A percentile compares a stretch with the other conserved stretches of the same genome.
These are phyloP conservation scores for Wallemia ichthyophaga DNA, from an alignment of 1,284 basidiomycete genomes.

Conservation along the genomic window DNA sequence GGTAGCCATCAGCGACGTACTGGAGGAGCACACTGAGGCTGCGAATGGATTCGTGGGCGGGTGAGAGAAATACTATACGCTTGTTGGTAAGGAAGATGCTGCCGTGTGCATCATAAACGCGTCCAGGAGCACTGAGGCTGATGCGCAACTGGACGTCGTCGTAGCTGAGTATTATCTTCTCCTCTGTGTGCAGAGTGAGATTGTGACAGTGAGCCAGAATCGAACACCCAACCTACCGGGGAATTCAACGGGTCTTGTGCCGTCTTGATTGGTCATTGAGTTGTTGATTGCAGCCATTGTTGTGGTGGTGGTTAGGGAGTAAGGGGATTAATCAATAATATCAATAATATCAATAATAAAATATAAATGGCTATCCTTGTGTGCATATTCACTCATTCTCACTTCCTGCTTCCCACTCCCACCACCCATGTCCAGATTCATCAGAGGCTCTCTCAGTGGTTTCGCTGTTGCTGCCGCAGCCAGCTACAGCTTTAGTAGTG, in stretches of 20 bases:
- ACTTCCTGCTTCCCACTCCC: no score
- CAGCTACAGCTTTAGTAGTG: not conserved
- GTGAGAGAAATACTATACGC: not conserved
- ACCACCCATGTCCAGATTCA: not conserved
- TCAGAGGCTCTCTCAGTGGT: not conserved
- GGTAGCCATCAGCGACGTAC: not conserved
- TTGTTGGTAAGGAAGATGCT: not conserved
- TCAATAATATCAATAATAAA: no score
- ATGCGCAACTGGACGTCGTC: not conserved
- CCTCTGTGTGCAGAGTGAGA: not conserved
- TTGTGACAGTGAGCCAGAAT: no score
- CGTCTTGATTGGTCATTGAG: not conserved
- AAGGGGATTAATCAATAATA: no score
- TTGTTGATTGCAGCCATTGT: not conserved
- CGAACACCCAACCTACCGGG: not conserved
- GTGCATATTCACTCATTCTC: not conserved
- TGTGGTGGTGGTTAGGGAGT: not conserved
- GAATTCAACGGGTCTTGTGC: not conserved
- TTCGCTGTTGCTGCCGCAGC: not conserved
- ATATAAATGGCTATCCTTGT: no score
- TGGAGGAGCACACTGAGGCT: not conserved
- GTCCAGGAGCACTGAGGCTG: not conserved
- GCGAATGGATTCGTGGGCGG: not conserved
- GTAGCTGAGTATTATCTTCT: not conserved
- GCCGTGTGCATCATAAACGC: not conserved